phyloP scores from a whole-genome alignment of 225 moss, liverwort and hornwort species.

The Marchantia paleacea region DNA sequence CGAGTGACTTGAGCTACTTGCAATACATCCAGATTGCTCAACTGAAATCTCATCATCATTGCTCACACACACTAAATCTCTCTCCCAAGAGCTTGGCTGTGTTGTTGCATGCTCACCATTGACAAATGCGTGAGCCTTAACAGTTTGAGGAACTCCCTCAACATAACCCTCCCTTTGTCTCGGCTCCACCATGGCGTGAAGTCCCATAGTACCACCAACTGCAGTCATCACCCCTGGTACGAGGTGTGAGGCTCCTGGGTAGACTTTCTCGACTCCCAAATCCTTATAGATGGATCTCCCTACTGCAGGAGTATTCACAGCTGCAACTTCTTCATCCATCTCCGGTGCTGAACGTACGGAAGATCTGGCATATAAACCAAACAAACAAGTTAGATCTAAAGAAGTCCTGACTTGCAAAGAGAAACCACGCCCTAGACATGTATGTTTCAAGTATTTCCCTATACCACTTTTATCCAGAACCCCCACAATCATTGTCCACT shows the following conservation, averaged over 20 bases:
- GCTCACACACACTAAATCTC: constrained; percentile 18
- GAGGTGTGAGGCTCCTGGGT: constrained; percentile 11
- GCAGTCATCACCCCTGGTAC: constrained; percentile 13
- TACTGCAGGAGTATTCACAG: constrained; percentile 30
- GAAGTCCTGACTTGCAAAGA: neutral
- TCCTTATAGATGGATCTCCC: constrained; percentile 28
- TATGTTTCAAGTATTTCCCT: too few species aligned
- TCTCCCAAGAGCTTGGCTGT: constrained; percentile 34
- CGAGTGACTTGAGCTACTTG: constrained; percentile 35
- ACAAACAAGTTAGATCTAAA: neutral
- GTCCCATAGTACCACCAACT: constrained; percentile 29
- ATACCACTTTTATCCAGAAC: too few species aligned
- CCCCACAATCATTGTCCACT: too few species aligned
- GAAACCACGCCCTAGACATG: too few species aligned
- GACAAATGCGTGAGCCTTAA: constrained; percentile 18
- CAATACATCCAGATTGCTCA: constrained; percentile 34
- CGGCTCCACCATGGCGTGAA: constrained; percentile 37
- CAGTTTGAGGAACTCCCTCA: constrained; percentile 13
- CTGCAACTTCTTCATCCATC: constrained; percentile 33
- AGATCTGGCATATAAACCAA: constrained; percentile 48
- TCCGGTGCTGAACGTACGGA: constrained; percentile 50
- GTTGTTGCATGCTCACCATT: constrained; percentile 29
- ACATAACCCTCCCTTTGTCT: constrained; percentile 23
- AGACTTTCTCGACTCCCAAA: constrained; percentile 16
- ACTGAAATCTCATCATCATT: constrained; percentile 31